A percentile compares a stretch with the other conserved stretches of the same genome.
Conservation (phyloP, 306 rosid species). For the Begonia peltatifolia region DNA sequence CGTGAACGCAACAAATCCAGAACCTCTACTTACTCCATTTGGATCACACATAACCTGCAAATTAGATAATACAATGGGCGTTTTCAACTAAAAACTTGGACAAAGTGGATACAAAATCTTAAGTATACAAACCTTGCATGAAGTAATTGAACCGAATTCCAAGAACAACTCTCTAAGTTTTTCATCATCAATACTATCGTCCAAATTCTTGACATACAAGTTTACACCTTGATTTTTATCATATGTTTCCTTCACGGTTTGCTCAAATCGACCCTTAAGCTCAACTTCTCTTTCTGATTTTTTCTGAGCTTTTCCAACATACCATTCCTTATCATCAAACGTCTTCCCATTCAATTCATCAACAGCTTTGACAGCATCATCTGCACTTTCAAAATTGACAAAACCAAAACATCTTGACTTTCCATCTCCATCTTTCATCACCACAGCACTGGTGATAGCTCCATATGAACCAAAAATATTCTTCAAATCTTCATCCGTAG, state of each 20-base stretch:
- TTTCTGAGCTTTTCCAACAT: background rate
- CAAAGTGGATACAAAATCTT: background rate
- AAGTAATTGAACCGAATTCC: background rate
- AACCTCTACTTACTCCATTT: background rate
- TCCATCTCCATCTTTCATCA: constrained; percentile 23
- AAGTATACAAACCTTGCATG: constrained; percentile 1
- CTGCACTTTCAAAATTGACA: constrained; percentile 1
- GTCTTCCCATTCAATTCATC: background rate
- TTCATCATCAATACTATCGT: constrained; percentile 3
- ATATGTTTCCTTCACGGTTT: constrained; percentile 3
- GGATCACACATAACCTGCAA: background rate
- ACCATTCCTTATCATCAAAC: background rate
- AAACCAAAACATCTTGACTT: background rate
- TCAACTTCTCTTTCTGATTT: background rate
- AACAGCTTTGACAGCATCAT: constrained; percentile 3
- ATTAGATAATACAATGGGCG: background rate
- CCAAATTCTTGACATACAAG: constrained; percentile 1
- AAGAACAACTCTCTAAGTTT: constrained; percentile 1
- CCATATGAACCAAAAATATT: constrained; percentile 18
- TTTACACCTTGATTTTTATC: constrained; percentile 10
- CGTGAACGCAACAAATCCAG: background rate
- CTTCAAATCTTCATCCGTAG: constrained; percentile 40
- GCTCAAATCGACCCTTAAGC: background rate
- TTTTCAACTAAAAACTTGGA: background rate
- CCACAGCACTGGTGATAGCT: constrained; percentile 25